Base-by-base conservation (phyloP, 768 basidiomycete species). In the Rhodocollybia butyracea region DNA sequence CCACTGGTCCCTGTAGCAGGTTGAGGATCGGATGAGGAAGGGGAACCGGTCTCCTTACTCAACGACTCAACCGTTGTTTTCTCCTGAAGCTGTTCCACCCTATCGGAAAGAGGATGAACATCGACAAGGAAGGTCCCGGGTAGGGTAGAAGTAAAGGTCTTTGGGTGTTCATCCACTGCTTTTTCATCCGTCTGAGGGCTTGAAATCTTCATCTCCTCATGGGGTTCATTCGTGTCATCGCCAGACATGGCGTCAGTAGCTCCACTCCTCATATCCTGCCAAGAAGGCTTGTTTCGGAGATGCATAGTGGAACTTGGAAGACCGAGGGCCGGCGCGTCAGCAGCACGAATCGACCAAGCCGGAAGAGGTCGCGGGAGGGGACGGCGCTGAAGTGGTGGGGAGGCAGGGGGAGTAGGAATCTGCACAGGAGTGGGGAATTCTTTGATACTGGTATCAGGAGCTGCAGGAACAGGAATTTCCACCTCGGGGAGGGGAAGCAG, bases 401-500 rank as follows among this genome's bases (percentile, higher is more conserved):
- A 78, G 5, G 73, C 75, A 1, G 76, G 76, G 1, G 76, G 76
- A 3, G 76, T 78, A 7, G 76, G 76, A 12, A 66, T 76, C 54
- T 78, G 46, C 46, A 61, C 42, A 56, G 52, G 56, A 46, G 56
- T 51, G 55, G 41, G 32, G 54, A 57, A 46, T 58, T 51, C 41
- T 34, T 40, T 8, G 59, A 61, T 34, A 52, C 56, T 3, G 64
- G 27, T 64, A 58, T 21, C 57, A 41, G 17, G 62, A 62, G 42
- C 56, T 30, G 62, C 60, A 60, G 60, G 47, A 38, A 38, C 39
- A 19, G 51, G 22, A 27, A 59, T 32, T 24, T 60, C 48, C 22
- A 58, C 43, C 1, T 64, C 65, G 24, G 73, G 75, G 2, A 79
- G 69, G 5, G 77, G 75, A 13, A 77, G 69, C 5, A 77, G 56